Base-by-base conservation (phyloP, 179 eudicot species). In the Beta macrorhiza region DNA sequence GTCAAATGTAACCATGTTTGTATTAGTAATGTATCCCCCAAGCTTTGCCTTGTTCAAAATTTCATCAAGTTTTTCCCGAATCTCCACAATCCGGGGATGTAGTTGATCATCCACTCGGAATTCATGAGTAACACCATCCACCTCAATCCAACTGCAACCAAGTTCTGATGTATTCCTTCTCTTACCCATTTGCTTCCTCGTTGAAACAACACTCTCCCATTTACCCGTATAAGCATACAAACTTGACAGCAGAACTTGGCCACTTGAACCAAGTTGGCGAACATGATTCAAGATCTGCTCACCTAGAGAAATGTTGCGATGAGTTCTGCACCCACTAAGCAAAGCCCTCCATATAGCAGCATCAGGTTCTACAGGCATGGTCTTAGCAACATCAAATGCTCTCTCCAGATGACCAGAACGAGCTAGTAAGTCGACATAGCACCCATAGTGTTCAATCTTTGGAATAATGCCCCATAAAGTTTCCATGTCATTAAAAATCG, bases 111-210 rank as follows among this genome's bases (percentile, higher is more conserved):
- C 91, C 81, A 92, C 95, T 22, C 91, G 90, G 82, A 93, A 95
- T 81, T 95, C 97, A 76, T 95, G 96, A 75, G 89, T 85, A 75
- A 87, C 83, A 32, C 98, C 93, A 76, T 89, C 87, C 49, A 93
- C 81, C 91, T 91, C 98, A 25, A 95, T 88, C 97, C 97, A 93
- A 79, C 97, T 93, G 84, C 91, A 89, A 59, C 97, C 97, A 32
- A 87, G 90, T 75, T 83, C 89, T 73, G 91, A 83, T 75, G 67
- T 74, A 37, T 79, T 84, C 81, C 85, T 88, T 85, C 80, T 88
- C 72, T 82, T 80, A 67, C 82, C 80, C 91, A 92, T 91, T 76
- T 80, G 76, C 80, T 87, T 84, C 76, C 95, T 92, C 83, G 87
- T 82, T 57, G 80, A 80, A 70, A 73, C 45, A 82, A 88, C 97